Base-by-base conservation (phyloP, 2,329 filamentous ascomycete species). In the Colletotrichum sp. region DNA sequence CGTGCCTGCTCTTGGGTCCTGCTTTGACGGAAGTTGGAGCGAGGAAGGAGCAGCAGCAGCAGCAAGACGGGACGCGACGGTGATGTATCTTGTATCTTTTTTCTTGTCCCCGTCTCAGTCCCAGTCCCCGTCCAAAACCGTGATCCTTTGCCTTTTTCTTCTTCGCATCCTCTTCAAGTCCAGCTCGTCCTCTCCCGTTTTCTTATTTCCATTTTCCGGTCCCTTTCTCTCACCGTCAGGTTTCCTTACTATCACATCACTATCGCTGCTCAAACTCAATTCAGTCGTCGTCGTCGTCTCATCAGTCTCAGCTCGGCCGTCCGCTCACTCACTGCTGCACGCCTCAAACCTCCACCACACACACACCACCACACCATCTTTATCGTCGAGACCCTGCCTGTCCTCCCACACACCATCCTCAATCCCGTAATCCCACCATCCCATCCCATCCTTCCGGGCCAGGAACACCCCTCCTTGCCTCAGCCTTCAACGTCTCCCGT, bases 351-450 rank as follows among this genome's bases (percentile, higher is more conserved):
- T 62, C 32, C 29, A 32, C 32, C 32, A 30, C 59, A 15, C 11
- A n/a, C 25, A 25, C 25, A 25, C 25, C 59, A 30, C 25, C 55
- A 69, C 67, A 69, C 66, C 66, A 57, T 69, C 67, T 61, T 34
- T 29, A 52, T 62, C 36, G 32, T 34, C 57, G 27, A 49, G 25
- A n/a, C 22, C 29, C 59, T 62, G 59, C 59, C 22, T 44, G 32
- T 64, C 22, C 34, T 64, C 62, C 34, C 62, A 64, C 62, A 59
- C 55, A 64, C 34, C n/a, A 16, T 44, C 16, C 62, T 44, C 13
- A 44, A 67, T 70, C 68, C 68, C 57, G 68, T 70, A 70, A 55
- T 70, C 34, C 55, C 65, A 52, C 67, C 55, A 70, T 63, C 27
- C 57, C 30, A 34, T 57, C 32, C 30, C 57, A 32, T 66, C 73